phyloP scores from a whole-genome alignment of 345 rosid species.

The Angophora floribunda region DNA sequence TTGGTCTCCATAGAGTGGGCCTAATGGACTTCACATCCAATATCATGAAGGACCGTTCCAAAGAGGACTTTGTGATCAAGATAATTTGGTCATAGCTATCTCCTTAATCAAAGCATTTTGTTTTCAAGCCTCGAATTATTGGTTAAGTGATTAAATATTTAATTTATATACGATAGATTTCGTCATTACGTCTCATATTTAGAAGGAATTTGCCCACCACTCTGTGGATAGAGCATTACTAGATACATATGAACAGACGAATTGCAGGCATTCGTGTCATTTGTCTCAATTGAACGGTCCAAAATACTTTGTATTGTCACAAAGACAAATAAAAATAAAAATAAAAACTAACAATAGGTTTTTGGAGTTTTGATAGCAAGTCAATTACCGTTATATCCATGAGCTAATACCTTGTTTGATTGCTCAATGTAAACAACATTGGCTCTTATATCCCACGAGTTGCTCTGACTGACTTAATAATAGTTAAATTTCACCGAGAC shows the following conservation, averaged over 20 bases:
- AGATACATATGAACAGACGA: too few species aligned
- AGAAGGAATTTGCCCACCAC: too few species aligned
- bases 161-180: not conserved
- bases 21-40: not conserved
- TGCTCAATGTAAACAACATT: too few species aligned
- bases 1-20: not conserved
- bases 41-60: not conserved
- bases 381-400: too few species aligned
- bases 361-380: too few species aligned
- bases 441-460: too few species aligned
- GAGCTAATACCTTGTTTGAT: too few species aligned
- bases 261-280: not conserved
- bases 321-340: too few species aligned
- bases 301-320: not conserved
- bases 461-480: too few species aligned
- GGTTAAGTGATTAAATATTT: not conserved
- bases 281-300: not conserved
- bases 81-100: not conserved
- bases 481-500: not conserved
- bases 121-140: not conserved
- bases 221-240: not conserved
- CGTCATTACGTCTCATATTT: accelerated
- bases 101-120: not conserved
- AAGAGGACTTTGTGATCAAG: not conserved
- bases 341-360: too few species aligned